Evolutionary conservation across 2,329 filamentous ascomycete genomes (phyloP), one percentile per base, ranked within the genome.

Genomic region (Amauroascus niger): DNA sequence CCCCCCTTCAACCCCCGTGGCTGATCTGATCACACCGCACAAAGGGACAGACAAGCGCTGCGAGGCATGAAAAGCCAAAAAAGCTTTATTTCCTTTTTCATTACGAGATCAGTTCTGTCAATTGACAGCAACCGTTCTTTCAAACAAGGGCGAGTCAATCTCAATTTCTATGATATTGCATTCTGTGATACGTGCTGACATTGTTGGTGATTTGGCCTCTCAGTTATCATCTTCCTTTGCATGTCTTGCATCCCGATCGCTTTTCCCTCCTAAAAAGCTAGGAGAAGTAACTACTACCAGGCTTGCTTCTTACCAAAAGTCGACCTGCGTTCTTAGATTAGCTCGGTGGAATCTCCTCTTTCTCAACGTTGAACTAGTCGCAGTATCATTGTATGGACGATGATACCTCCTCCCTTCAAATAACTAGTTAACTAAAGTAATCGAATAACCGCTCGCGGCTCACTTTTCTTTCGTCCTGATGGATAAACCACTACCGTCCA

Each of bases 21-120:
- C n/a, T n/a, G n/a, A n/a, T n/a, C n/a, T n/a, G n/a, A n/a, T n/a
- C n/a, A n/a, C n/a, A n/a, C n/a, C n/a, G n/a, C n/a, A n/a, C n/a
- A n/a, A n/a, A n/a, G n/a, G n/a, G n/a, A n/a, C n/a, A n/a, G n/a
- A n/a, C n/a, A n/a, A n/a, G n/a, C n/a, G n/a, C n/a, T 24, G 6
- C 30, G 3, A 39, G 24, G 41, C 50, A 52, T 52, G 41, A 52
- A 52, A 45, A 52, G 41, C 22, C 41, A 18, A 52, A 20, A 28
- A 14, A n/a, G 39, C 46, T 45, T 41, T 46, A 26, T 16, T 37
- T 20, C 24, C 16, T 41, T 39, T 35, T n/a, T n/a, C n/a, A n/a
- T n/a, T 41, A 51, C 37, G 14, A 43, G 41, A 43, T 20, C 39
- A 44, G 26, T 44, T 51, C 39, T n/a, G 22, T 35, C 14, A 22